Base-by-base conservation (phyloP, 768 basidiomycete species). In the Scleroderma bovista region DNA sequence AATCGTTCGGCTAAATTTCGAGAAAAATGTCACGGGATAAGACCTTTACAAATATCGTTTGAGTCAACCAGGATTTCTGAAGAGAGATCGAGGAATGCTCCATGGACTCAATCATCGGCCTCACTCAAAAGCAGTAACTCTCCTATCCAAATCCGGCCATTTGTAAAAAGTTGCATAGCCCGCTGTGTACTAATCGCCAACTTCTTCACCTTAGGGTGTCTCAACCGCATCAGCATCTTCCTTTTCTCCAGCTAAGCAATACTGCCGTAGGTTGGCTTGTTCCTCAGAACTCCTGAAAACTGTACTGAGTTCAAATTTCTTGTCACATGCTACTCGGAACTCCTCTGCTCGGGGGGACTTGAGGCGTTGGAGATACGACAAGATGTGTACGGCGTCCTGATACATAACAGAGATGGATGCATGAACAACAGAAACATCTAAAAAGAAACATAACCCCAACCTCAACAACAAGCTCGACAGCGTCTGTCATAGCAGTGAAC, bases 241-340 rank as follows among this genome's bases (percentile, higher is more conserved):
- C 11, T 56, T 22, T 12, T 57, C 55, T 26, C 24, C 41, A 8
- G 31, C 13, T 8, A 59, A 37, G 39, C 58, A 62, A 38, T 57
- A 51, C 46, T 50, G 58, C 46, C 66, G 65, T 56, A 83, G 58
- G 36, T 51, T 62, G 5, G 58, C 71, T 24, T 81, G 68, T 56
- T 91, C 83, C 29, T 72, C 72, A 2, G 58, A 54, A 2, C 72
- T 63, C 66, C 80, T 83, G 72, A 93, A 92, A 22, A 81, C 67
- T 7, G 83, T 86, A 17, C 88, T 83, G 20, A 83, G 64, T 39
- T 66, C 66, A 66, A 86, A 90, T 53, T 65, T 76, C 15, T 51
- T 56, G 44, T 78, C 73, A 49, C 81, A 85, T 6, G 70, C 71
- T 36, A 64, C 57, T 26, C 80, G 72, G 72, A 86, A 88, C 60